phyloP scores from a whole-genome alignment of 1,139 yeast genomes.

The Protomyces macrosporus region DNA sequence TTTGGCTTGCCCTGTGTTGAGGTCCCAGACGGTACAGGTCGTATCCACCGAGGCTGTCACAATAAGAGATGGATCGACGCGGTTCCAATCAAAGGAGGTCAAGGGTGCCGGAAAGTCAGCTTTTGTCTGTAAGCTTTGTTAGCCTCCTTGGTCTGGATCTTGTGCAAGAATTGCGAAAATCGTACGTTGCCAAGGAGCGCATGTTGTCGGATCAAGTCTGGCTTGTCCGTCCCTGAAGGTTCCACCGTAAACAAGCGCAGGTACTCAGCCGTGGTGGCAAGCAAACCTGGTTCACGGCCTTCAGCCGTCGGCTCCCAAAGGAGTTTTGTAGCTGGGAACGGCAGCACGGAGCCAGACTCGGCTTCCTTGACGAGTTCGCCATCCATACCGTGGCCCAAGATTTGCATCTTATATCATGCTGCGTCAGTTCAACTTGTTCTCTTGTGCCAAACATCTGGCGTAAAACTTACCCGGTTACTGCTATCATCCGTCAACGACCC shows the following conservation, averaged over 20 bases:
- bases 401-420: not conserved
- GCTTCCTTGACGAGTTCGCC: slow-evolving; percentile 17
- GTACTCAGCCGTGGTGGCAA: slow-evolving; percentile 26
- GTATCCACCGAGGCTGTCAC: slow-evolving; percentile 91
- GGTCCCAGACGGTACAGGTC: slow-evolving; percentile 95
- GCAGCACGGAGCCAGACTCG: slow-evolving; percentile 13
- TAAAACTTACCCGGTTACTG: slow-evolving; percentile 1
- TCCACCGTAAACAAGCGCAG: slow-evolving; percentile 13
- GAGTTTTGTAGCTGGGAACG: slow-evolving; percentile 25
- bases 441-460: not conserved
- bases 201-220: slow-evolving; percentile 9
- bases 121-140: slow-evolving; percentile 4
- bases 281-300: slow-evolving; percentile 2
- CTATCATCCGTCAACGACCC: slow-evolving; percentile 23
- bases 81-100: slow-evolving; percentile 92
- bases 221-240: not conserved
- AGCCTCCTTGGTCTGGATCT: not conserved
- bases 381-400: slow-evolving; percentile 10
- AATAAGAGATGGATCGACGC: slow-evolving; percentile 59
- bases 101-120: slow-evolving; percentile 49
- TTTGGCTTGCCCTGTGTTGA: slow-evolving; percentile 67
- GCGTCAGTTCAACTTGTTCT: not conserved
- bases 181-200: slow-evolving; percentile 24
- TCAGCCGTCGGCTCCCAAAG: slow-evolving; percentile 25
- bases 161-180: not conserved